Base-by-base conservation (phyloP, 192 early-diverging fungal species). In the Coemansia reversa region DNA sequence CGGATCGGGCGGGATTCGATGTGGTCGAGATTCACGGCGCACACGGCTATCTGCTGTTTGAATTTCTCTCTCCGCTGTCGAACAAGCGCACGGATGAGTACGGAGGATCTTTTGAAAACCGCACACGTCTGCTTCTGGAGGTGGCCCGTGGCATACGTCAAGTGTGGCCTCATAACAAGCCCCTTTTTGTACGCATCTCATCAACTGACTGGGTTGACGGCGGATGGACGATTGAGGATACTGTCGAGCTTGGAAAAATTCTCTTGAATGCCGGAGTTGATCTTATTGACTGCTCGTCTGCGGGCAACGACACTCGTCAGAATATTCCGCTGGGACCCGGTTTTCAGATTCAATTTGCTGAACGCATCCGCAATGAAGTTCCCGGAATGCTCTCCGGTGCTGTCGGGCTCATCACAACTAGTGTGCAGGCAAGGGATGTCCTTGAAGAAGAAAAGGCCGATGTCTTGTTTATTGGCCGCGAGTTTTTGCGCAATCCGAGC, bases 21-120 rank as follows among this genome's bases (percentile, higher is more conserved):
- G 88, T 88, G n/a, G 72, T 97, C 27, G 96, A 98, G 74, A 75
- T 98, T 24, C 94, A 96, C 55, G 85, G 78, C 51, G 94, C 96
- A 4, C 93, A 98, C 75, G 96, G 96, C 8, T 97, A 95, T 72
- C 74, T 97, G 39, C 64, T 93, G 55, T 79, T 88, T 74, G 77
- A 87, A 66, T 96, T 97, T 66, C 63, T 95, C 12, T 91, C 89
- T 19, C 88, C 91, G 5, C 55, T 92, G 25, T 80, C 89, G 54
- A 97, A 98, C 78, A 57, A 86, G 28, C 89, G 96, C 59, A 94
- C 92, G 0, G 96, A 98, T 69, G 57, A 90, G 53, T 98, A 94
- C 65, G 96, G 95, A 32, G 95, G 96, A 0, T 88, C 87, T 2
- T 87, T 95, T 29, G 91, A 95, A 62, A 97, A 97, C 83, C 87